Evolutionary conservation across 2,329 filamentous ascomycete genomes (phyloP).

Genomic region (Ilyonectria destructans): DNA sequence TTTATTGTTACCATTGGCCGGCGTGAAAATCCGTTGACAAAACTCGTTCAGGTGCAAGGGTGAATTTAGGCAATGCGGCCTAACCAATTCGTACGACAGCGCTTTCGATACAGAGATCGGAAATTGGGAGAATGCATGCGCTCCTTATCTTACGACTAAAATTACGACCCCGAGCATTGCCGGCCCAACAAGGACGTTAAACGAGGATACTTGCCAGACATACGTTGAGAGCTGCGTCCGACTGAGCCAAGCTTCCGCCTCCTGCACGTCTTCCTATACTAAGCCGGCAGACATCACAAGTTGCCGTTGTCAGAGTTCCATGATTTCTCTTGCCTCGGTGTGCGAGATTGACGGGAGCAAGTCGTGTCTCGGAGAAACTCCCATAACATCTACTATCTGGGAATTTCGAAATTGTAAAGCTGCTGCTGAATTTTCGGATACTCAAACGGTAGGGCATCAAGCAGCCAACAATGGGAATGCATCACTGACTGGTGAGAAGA

Average conservation of each 20-base stretch:
- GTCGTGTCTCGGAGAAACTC: slow-evolving; percentile 4
- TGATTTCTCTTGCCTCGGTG: slow-evolving; percentile 28
- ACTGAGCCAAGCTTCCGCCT: slow-evolving; percentile 16
- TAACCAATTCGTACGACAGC: slow-evolving; percentile 23
- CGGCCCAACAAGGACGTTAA: slow-evolving; percentile 24
- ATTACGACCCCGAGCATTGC: slow-evolving; percentile 25
- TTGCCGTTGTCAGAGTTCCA: slow-evolving; percentile 23
- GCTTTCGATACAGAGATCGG: slow-evolving; percentile 18
- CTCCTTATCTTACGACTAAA: slow-evolving; percentile 24
- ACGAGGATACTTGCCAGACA: slow-evolving; percentile 18
- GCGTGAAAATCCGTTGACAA: not conserved
- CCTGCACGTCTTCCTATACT: slow-evolving; percentile 19
- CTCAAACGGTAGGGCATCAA: slow-evolving; percentile 3
- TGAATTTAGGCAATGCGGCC: slow-evolving; percentile 32
- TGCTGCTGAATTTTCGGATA: not conserved
- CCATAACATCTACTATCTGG: slow-evolving; percentile 20
- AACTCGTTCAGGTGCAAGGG: slow-evolving; percentile 21
- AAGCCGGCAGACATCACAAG: slow-evolving; percentile 19
- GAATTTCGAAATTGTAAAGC: slow-evolving; percentile 31
- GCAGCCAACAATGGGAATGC: too few species aligned
- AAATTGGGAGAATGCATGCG: slow-evolving; percentile 29
- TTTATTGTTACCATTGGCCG: not conserved
- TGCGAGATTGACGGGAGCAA: slow-evolving; percentile 27
- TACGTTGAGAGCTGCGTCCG: slow-evolving; percentile 24
- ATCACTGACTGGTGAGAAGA: not conserved